Conservation (phyloP, 345 rosid genomes). For the Eucalyptus sideroxylon region DNA sequence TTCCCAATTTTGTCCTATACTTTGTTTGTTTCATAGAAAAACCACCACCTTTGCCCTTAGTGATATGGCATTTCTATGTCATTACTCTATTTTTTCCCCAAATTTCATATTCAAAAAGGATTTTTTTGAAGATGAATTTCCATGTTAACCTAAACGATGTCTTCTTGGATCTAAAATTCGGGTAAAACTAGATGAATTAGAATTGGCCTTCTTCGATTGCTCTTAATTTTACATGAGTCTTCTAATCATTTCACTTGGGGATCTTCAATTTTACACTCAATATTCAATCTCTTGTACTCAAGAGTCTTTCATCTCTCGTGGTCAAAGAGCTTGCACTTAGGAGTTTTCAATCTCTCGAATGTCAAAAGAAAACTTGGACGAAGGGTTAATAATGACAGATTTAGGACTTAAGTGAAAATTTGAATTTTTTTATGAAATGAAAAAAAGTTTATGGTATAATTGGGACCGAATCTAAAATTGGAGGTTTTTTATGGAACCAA, state of each 20-base stretch:
- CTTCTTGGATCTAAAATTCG: not conserved
- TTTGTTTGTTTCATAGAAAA: too few relatives aligned
- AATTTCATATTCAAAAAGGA: not conserved
- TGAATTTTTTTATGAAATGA: too few relatives aligned
- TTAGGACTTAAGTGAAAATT: accelerated
- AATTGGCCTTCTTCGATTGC: not conserved
- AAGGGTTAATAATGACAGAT: not conserved
- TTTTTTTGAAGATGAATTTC: not conserved
- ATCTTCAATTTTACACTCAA: not conserved
- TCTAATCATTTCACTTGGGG: too few relatives aligned
- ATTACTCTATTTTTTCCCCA: not conserved
- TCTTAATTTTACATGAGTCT: not conserved
- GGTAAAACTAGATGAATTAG: not conserved
- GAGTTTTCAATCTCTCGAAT: not conserved
- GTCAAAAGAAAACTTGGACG: not conserved
- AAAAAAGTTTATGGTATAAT: accelerated
- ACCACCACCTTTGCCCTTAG: not conserved
- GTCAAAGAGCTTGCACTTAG: not conserved
- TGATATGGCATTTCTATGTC: not conserved
- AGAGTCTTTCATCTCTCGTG: not conserved
- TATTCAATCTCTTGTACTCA: not conserved
- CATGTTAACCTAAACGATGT: not conserved
- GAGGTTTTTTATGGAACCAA: not conserved
- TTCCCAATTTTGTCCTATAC: accelerated
- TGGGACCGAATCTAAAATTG: not conserved